phyloP scores from a whole-genome alignment of 768 basidiomycete genomes.

The Dendrothele bispora region DNA sequence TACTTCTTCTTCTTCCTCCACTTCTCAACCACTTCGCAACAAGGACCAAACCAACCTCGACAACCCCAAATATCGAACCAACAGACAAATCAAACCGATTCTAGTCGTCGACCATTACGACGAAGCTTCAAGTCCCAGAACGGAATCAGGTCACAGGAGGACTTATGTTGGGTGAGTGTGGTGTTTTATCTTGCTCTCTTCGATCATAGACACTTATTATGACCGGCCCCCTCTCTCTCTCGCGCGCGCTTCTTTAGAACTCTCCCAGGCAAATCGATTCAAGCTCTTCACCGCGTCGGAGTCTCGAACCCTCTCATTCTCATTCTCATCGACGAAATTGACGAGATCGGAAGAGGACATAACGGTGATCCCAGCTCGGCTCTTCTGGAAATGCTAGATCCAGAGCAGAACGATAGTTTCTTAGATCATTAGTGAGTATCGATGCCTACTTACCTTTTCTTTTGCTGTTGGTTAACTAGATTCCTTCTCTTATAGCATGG shows the following conservation, averaged over 20 bases:
- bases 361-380: slow-evolving; percentile 94
- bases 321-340: slow-evolving; percentile 95
- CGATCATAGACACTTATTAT: background rate
- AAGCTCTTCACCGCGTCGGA: slow-evolving; percentile 89
- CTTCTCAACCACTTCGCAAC: background rate
- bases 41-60: too few relatives aligned
- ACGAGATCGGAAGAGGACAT: slow-evolving; percentile 89
- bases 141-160: slow-evolving; percentile 97
- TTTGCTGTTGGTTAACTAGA: background rate
- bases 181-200: background rate
- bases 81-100: too few relatives aligned
- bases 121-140: slow-evolving; percentile 94
- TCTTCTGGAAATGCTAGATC: slow-evolving; percentile 89
- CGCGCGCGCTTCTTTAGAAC: slow-evolving; percentile 68
- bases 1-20: background rate
- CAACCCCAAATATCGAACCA: too few relatives aligned
- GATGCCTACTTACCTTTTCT: background rate
- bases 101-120: slow-evolving; percentile 54
- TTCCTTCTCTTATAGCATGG: slow-evolving; percentile 63
- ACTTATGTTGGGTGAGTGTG: slow-evolving; percentile 87
- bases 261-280: slow-evolving; percentile 92
- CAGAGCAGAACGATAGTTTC: slow-evolving; percentile 94
- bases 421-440: slow-evolving; percentile 86
- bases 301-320: slow-evolving; percentile 93
- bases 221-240: background rate